Evolutionary conservation across 257 asterid genomes (phyloP).

Genomic region (Capsicum rhomboideum): DNA sequence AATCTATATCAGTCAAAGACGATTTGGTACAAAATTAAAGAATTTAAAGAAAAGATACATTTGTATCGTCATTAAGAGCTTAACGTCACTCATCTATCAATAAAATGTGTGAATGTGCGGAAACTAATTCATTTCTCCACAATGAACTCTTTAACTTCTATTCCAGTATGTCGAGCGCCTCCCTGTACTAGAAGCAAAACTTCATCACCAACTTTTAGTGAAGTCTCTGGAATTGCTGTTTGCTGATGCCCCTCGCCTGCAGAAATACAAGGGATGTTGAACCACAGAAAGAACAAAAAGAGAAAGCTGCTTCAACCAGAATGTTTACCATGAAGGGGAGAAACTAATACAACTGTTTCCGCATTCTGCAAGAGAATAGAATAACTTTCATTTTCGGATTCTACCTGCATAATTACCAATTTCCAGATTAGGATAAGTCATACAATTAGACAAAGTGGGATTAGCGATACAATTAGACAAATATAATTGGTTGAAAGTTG

Average conservation of each 20-base stretch:
- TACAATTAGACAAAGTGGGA: background rate
- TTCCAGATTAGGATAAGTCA: background rate
- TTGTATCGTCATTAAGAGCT: background rate
- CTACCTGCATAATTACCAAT: conserved; percentile 32
- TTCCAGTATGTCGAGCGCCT: conserved; percentile 86
- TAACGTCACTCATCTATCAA: background rate
- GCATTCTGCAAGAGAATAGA: conserved; percentile 82
- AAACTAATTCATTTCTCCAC: conserved; percentile 50
- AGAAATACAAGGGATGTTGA: background rate
- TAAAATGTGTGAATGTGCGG: background rate
- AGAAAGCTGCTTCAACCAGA: background rate
- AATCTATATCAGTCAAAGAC: background rate
- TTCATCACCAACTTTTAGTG: conserved; percentile 67
- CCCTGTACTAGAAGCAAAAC: conserved; percentile 61
- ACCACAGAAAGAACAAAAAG: background rate
- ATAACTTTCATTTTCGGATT: conserved; percentile 35
- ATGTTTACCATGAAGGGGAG: conserved; percentile 48
- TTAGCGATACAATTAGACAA: background rate
- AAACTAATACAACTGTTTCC: conserved; percentile 70
- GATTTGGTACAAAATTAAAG: background rate
- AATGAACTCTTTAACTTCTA: conserved; percentile 72
- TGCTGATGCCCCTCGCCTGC: conserved; percentile 25
- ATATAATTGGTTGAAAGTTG: background rate
- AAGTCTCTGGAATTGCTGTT: conserved; percentile 57
- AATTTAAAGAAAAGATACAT: background rate